phyloP scores from a whole-genome alignment of 495 filamentous ascomycete genomes.

The Xylaria acuta region DNA sequence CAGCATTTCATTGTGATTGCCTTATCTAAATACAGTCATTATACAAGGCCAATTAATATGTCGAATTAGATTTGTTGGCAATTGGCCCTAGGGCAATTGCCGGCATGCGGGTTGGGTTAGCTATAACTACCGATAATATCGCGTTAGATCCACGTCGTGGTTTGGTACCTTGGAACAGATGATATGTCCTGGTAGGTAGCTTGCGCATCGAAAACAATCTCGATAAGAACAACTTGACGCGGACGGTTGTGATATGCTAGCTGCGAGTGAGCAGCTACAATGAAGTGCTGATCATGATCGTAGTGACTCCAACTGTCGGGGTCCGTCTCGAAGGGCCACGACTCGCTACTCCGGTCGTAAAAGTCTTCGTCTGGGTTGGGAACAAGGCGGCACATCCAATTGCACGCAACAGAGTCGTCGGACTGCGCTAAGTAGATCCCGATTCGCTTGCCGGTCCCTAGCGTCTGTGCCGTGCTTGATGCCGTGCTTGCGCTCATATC shows the following conservation, averaged over 20 bases:
- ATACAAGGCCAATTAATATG: no score
- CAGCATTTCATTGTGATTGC: no score
- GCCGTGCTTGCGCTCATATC: background rate
- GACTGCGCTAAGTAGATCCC: conserved; percentile 25
- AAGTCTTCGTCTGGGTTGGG: conserved; percentile 8
- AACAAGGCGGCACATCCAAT: conserved; percentile 29
- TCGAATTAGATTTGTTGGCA: no score
- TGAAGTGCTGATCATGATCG: conserved; percentile 25
- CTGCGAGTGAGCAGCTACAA: conserved; percentile 30
- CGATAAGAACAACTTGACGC: conserved; percentile 30
- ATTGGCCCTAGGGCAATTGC: no score
- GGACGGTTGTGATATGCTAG: conserved; percentile 26
- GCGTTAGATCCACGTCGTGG: background rate
- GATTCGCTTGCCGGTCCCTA: conserved; percentile 8
- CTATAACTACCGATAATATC: background rate
- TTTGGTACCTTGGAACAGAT: background rate
- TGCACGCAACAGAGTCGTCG: background rate
- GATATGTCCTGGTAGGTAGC: conserved; percentile 8
- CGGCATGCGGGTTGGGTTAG: background rate
- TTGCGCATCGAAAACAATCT: conserved; percentile 33
- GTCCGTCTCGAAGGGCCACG: background rate
- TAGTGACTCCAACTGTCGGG: conserved; percentile 14
- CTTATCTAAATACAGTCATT: no score
- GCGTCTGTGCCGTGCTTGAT: background rate
- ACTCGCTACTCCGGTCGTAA: background rate